Evolutionary conservation across 2,329 filamentous ascomycete genomes (phyloP), one percentile per base, ranked within the genome.

Genomic region (Beauveria pseudobassiana): DNA sequence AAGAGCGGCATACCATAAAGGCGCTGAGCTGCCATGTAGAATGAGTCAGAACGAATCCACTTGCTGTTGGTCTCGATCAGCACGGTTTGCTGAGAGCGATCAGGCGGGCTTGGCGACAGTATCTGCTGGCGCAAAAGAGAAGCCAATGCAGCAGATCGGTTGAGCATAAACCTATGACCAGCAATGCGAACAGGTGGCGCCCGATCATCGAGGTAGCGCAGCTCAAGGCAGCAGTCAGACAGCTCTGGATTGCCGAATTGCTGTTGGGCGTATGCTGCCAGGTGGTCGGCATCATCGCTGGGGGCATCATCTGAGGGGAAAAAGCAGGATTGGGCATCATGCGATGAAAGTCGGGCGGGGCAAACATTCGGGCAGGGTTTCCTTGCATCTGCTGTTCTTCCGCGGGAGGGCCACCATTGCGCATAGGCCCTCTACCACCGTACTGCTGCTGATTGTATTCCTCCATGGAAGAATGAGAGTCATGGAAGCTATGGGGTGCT

Each of bases 401-500:
- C 6, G 66, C 66, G 2, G 68, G 69, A 20, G 65, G 61, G 1
- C 63, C 66, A 6, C 75, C 74, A 45, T 74, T 81, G n/a, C 75
- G 73, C 48, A 71, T 73, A 28, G 74, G 75, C 28, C 71, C 73
- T 30, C 75, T 68, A 63, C 77, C 78, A 28, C 71, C 73, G 59
- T 73, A 75, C 59, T 76, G 70, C 59, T 76, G 70, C 61, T 73
- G 75, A 34, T 73, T 75, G 14, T 81, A 79, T 45, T 79, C 79
- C 18, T 74, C 76, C 49, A 78, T 77, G 5, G 84, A 85, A 42
- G 82, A 78, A 63, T 86, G 84, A 2, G 85, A 87, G 42, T 80
- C 84, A 61, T 85, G 84, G 67, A 84, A 85, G 70, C 83, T 87
- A 64, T 83, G 83, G 4, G 83, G 81, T 2, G 83, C 85, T 1